Evolutionary conservation across 1,139 yeast genomes (phyloP).

Genomic region (Saccharomyces hybrid): DNA sequence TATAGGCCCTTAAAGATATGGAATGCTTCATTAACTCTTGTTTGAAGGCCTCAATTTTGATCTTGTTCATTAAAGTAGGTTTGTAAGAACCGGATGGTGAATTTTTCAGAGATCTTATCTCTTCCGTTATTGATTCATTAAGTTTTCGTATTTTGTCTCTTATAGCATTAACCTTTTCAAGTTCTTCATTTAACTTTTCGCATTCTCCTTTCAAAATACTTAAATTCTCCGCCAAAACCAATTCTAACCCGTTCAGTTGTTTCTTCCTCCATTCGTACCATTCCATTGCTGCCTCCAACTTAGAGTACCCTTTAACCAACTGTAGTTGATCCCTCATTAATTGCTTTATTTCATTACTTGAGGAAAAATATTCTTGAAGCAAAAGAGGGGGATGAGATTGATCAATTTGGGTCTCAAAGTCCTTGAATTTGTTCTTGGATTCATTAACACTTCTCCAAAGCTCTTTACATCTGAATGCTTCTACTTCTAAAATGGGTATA

Average conservation of each 20-base stretch:
- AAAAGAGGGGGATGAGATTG: slow-evolving; percentile 21
- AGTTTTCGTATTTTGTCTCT: slow-evolving; percentile 40
- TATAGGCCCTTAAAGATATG: neutral
- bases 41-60: slow-evolving; percentile 27
- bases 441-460: slow-evolving; percentile 43
- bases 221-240: slow-evolving; percentile 41
- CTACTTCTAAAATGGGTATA: slow-evolving; percentile 40
- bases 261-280: slow-evolving; percentile 32
- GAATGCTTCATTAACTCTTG: slow-evolving; percentile 19
- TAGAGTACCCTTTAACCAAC: slow-evolving; percentile 22
- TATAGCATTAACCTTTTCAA: slow-evolving; percentile 36
- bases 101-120: slow-evolving; percentile 42
- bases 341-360: slow-evolving; percentile 12
- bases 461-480: slow-evolving; percentile 49
- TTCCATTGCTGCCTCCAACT: slow-evolving; percentile 25
- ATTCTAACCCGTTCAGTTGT: slow-evolving; percentile 26
- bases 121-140: slow-evolving; percentile 43
- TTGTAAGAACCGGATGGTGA: slow-evolving; percentile 41
- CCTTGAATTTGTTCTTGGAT: slow-evolving; percentile 42
- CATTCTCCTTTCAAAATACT: slow-evolving; percentile 43
- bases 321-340: slow-evolving; percentile 18
- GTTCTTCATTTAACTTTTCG: slow-evolving; percentile 26
- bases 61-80: slow-evolving; percentile 26
- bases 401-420: slow-evolving; percentile 39
- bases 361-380: slow-evolving; percentile 18